Evolutionary conservation across 345 rosid genomes (phyloP).

Genomic region (Adansonia digitata): DNA sequence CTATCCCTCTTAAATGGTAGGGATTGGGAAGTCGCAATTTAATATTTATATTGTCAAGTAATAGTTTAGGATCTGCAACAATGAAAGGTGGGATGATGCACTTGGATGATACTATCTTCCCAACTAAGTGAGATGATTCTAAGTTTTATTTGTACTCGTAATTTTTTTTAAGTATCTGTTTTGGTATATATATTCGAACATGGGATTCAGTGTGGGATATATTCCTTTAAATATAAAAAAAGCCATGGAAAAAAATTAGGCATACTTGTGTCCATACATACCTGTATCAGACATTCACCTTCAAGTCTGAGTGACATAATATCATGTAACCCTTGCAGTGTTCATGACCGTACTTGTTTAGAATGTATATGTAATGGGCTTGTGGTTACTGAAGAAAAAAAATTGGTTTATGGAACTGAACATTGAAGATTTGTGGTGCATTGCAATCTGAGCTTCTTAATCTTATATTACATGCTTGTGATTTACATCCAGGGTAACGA

Average conservation of each 20-base stretch:
- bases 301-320: no score
- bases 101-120: background rate
- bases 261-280: no score
- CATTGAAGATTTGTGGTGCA: background rate
- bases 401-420: background rate
- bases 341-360: background rate
- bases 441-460: background rate
- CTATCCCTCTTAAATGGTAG: background rate
- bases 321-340: background rate
- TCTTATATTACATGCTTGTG: background rate
- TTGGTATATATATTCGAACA: no score
- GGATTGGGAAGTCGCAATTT: background rate
- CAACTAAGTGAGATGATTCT: background rate
- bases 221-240: no score
- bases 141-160: no score
- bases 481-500: slow-evolving; percentile 38
- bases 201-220: no score
- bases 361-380: no score
- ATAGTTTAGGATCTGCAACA: background rate
- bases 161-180: no score
- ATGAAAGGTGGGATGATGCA: background rate
- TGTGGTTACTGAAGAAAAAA: background rate
- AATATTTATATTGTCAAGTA: background rate
- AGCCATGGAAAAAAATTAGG: no score
- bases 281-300: no score